Base-by-base conservation (phyloP, 352 stramenopile genomes). In the Globisporangium middletonii region DNA sequence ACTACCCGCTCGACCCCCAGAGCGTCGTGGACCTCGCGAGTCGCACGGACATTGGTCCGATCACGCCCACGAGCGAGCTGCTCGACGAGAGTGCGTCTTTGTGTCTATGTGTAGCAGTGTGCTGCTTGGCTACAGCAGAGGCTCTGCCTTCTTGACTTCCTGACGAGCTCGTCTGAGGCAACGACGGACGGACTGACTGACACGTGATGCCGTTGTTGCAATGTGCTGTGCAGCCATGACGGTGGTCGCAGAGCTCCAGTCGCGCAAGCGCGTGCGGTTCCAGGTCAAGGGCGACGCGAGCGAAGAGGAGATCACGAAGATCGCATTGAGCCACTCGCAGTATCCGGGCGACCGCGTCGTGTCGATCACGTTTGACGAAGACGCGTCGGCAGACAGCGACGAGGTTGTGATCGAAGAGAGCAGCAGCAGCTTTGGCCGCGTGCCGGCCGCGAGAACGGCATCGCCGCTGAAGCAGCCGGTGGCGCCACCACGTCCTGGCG, bases 1-100 rank as follows among this genome's bases (percentile, higher is more conserved):
- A 86, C 60, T 64, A 88, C 19, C 70, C 77, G 52, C 65, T 94
- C 27, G 78, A 83, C 47, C 47, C 56, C 12, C 76, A 85, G 62
- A 51, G 55, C 43, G 53, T 64, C 6, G 50, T 69, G 48, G 66
- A 76, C 38, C 64, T 85, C 28, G 71, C 75, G 4, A 70, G 59
- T 37, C 84, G 84, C 35, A 77, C 85, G 15, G 84, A 94, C 63
- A 80, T 92, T 62, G 84, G 84, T 2, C 68, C 74, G 1, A 68
- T 92, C 9, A 69, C 73, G n/a, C 62, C 68, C 2, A 68, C 62
- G 16, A 81, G 79, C 50, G 73, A 84, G 41, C 60, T 86, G 9
- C 74, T 82, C 12, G 65, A 83, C n/a, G 79, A 89, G 61, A 88
- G 80, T 90, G 71, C 12, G 77, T 83, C 44, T 33, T 18, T 23